Conservation (phyloP, 2,329 filamentous ascomycete genomes). For the Dothideomycetes sp. region DNA sequence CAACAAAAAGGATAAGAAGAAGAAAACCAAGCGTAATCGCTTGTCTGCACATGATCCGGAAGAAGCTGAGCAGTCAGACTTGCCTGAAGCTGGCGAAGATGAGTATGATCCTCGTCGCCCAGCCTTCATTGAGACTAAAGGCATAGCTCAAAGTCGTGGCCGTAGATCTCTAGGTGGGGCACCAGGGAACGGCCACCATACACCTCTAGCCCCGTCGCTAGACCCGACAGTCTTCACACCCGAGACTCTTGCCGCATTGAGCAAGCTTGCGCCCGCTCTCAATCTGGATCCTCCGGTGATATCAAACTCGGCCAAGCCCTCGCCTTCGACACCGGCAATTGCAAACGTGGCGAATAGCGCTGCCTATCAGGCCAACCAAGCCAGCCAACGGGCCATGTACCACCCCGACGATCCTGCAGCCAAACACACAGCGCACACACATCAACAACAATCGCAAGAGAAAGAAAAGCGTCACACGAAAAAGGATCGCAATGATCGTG, state of each 20-base stretch:
- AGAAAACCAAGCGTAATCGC: conserved; percentile 16
- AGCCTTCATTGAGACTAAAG: conserved; percentile 3
- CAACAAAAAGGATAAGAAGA: conserved; percentile 17
- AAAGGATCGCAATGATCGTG: conserved; percentile 2
- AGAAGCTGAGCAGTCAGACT: conserved; percentile 15
- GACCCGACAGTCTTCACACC: conserved; percentile 6
- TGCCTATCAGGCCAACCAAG: neutral
- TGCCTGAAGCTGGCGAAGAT: conserved; percentile 29
- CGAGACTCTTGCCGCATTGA: conserved; percentile 6
- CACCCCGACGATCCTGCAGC: neutral
- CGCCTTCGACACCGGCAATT: conserved; percentile 1
- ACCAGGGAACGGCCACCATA: neutral
- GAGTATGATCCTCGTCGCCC: conserved; percentile 39
- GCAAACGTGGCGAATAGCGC: neutral
- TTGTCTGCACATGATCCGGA: neutral
- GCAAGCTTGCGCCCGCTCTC: neutral
- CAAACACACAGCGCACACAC: neutral
- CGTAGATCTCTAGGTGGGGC: neutral
- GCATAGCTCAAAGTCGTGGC: neutral
- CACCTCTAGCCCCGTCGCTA: conserved; percentile 1
- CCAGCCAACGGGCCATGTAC: neutral
- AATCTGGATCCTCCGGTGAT: neutral
- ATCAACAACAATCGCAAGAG: neutral
- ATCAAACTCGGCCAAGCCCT: neutral
- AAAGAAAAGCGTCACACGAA: neutral